Evolutionary conservation across 2,329 filamentous ascomycete species (phyloP), one percentile per base, ranked within the genome.

Genomic region (Fusarium globosum): DNA sequence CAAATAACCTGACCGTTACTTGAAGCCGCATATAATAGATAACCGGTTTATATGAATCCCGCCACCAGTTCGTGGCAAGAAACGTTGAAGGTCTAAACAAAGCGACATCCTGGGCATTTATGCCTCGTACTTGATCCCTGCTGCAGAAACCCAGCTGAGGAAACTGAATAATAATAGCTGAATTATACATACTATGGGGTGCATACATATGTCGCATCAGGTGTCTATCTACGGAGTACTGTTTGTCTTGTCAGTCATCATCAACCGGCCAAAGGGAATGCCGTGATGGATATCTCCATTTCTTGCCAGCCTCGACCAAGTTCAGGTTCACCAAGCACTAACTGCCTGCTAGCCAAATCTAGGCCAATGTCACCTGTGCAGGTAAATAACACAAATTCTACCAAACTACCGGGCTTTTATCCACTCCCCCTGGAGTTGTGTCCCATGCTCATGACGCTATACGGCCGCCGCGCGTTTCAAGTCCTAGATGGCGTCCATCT

Each of bases 391-490:
- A 57, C 53, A 49, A 60, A 42, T 65, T 55, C 46, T 68, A 62
- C 65, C 65, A 68, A 48, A 49, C 63, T 68, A 68, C 63, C 41
- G 46, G 63, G 55, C 65, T 38, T 28, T 46, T 45, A 64, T 55
- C 59, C 53, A 61, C 45, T 55, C 59, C 41, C 41, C 41, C 41
- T 46, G 28, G 41, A 42, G 62, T 49, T 58, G 46, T 53, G 57
- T 49, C n/a, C 59, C 42, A 58, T 36, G 38, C 48, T 48, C 42
- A 53, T 55, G 20, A 45, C 70, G 68, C 71, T 73, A 68, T 56
- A 43, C 41, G 59, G 42, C 60, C 61, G 65, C 74, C 68, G 73
- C 68, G 72, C 66, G 76, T 78, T 78, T 78, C 76, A 77, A 72
- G 64, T 75, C 39, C 55, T 46, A 70, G 72, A 75, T 75, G 59